Conservation (phyloP, 306 rosid genomes). For the Albizia julibrissin region DNA sequence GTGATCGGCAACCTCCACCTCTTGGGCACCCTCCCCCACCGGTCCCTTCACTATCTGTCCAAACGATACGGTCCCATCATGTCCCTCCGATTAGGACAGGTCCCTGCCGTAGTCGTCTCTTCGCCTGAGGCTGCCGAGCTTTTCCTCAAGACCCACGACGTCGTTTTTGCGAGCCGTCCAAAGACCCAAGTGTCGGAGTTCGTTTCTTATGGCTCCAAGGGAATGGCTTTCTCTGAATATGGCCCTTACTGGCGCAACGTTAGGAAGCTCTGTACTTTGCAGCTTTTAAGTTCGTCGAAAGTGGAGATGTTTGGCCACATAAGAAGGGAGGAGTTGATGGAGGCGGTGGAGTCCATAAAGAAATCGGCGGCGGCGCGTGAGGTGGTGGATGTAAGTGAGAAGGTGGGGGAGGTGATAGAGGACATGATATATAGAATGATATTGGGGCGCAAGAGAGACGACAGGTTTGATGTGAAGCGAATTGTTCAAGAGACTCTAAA, state of each 20-base stretch:
- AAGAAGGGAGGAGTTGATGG: background rate
- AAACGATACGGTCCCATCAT: background rate
- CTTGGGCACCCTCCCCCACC: background rate
- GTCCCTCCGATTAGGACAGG: background rate
- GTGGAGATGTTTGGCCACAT: background rate
- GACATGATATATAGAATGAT: background rate
- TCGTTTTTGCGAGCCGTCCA: background rate
- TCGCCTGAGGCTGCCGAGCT: conserved; percentile 21
- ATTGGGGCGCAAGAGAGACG: background rate
- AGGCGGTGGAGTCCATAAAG: background rate
- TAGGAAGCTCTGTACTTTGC: conserved; percentile 25
- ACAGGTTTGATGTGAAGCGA: conserved; percentile 19
- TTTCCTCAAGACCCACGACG: conserved; percentile 44
- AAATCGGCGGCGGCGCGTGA: background rate
- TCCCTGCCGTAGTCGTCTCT: background rate
- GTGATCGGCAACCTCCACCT: background rate
- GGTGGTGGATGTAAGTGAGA: background rate
- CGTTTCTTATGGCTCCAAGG: conserved; percentile 1
- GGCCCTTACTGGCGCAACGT: conserved; percentile 37
- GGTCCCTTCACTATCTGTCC: background rate
- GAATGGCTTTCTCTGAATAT: background rate
- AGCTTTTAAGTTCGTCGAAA: conserved; percentile 16
- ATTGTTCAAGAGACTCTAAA: background rate
- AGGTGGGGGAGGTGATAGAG: background rate
- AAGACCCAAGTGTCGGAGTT: background rate